Evolutionary conservation across 2,329 filamentous ascomycete species (phyloP).

Genomic region (Leptographium wingfieldii): DNA sequence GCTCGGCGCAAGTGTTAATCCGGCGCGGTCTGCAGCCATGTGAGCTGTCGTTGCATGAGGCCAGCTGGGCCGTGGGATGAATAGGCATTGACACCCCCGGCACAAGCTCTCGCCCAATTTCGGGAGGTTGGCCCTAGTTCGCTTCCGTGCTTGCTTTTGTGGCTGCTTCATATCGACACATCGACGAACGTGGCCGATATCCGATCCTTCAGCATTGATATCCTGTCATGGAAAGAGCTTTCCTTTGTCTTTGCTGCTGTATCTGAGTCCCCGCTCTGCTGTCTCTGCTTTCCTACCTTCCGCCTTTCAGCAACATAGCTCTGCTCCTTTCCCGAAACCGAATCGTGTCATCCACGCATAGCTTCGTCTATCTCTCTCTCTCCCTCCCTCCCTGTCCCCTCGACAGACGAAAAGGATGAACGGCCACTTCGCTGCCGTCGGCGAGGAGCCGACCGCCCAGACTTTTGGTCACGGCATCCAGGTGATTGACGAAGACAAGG

Average conservation of each 20-base stretch:
- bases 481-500: slow-evolving; percentile 90
- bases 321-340: not conserved
- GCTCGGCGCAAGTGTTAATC: not conserved
- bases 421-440: slow-evolving; percentile 66
- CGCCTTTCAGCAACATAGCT: not conserved
- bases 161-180: not conserved
- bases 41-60: not conserved
- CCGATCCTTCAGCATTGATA: not conserved
- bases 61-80: not conserved
- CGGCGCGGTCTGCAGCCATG: not conserved
- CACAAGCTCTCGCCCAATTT: not conserved
- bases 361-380: not conserved
- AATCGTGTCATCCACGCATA: not conserved
- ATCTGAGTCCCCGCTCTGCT: not conserved
- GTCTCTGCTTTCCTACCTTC: not conserved
- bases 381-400: not conserved
- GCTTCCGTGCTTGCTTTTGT: not conserved
- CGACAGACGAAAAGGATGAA: slow-evolving; percentile 41
- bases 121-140: not conserved
- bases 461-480: slow-evolving; percentile 90
- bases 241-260: not conserved
- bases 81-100: not conserved
- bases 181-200: not conserved
- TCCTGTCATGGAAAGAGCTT: slow-evolving; percentile 1
- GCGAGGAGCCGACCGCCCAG: slow-evolving; percentile 48